These are phyloP conservation scores for Erodium texanum DNA, from an alignment of 441 rosid genomes.

Conservation along the genomic window DNA sequence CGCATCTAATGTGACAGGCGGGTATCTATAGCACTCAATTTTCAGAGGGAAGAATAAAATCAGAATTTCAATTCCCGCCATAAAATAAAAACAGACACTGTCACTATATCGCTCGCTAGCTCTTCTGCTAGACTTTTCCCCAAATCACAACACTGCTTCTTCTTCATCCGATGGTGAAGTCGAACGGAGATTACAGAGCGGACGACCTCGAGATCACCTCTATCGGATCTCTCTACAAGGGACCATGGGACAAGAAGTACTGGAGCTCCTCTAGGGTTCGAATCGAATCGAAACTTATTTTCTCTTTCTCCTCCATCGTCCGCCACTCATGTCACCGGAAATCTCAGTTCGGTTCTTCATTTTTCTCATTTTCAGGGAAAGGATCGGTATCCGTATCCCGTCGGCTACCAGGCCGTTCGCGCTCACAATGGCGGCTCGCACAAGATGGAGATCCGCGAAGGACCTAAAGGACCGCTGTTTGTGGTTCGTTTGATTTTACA, in stretches of 20 bases:
- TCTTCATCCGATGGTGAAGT: conserved; percentile 32
- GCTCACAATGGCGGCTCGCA: conserved; percentile 47
- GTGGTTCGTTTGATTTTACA: conserved; percentile 34
- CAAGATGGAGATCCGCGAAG: conserved; percentile 67
- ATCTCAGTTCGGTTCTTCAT: conserved; percentile 7
- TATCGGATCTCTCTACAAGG: conserved; percentile 57
- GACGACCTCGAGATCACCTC: conserved; percentile 67
- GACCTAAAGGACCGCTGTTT: conserved; percentile 74
- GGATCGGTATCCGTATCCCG: conserved; percentile 89
- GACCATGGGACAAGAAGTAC: conserved; percentile 77
- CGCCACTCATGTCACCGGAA: not conserved
- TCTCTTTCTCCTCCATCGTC: not conserved
- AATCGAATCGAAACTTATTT: not conserved
- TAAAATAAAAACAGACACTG: not conserved
- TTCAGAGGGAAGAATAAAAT: not conserved
- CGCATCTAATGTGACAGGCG: not conserved
- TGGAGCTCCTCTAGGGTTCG: conserved; percentile 96
- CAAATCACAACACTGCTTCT: conserved; percentile 1
- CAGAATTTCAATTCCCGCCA: conserved; percentile 1
- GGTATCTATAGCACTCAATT: not conserved
- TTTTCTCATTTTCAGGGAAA: conserved; percentile 46
- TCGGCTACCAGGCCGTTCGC: conserved; percentile 70
- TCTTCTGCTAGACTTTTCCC: not conserved
- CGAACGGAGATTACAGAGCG: conserved; percentile 24
- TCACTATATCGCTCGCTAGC: not conserved